Conservation (phyloP, 129 eudicot species). For the Centella asiatica region DNA sequence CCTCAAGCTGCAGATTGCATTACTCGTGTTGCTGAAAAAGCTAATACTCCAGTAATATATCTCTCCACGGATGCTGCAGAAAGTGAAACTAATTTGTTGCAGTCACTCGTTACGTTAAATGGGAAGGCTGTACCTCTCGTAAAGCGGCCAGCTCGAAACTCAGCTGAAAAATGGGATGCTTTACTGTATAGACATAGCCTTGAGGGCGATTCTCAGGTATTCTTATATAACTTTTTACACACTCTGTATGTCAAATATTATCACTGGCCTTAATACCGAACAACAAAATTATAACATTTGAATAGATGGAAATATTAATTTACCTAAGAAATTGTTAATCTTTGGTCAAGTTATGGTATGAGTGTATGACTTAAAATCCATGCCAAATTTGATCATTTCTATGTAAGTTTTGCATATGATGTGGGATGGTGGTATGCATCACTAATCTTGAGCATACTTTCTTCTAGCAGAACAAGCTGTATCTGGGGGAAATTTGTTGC, state of each 20-base stretch:
- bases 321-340: too few relatives aligned
- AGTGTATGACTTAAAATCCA: too few relatives aligned
- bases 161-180: conserved; percentile 99
- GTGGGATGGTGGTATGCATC: not conserved
- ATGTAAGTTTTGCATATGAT: too few relatives aligned
- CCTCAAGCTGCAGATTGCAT: conserved; percentile 99
- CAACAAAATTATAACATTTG: too few relatives aligned
- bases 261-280: too few relatives aligned
- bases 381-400: too few relatives aligned
- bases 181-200: conserved; percentile 75
- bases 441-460: not conserved
- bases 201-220: conserved; percentile 81
- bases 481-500: not conserved
- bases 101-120: conserved; percentile 51
- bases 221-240: not conserved
- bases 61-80: conserved; percentile 99
- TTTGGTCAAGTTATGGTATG: too few relatives aligned
- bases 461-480: not conserved
- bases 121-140: conserved; percentile 90
- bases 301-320: too few relatives aligned
- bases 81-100: conserved; percentile 87
- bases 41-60: conserved; percentile 79
- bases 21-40: conserved; percentile 71
- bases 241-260: not conserved
- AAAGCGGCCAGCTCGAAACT: conserved; percentile 68